Percentiles rank a stretch among this genome's conserved stretches.
phyloP scores from a whole-genome alignment of 2,329 filamentous ascomycete genomes.

The Hirsutella rhossiliensis region DNA sequence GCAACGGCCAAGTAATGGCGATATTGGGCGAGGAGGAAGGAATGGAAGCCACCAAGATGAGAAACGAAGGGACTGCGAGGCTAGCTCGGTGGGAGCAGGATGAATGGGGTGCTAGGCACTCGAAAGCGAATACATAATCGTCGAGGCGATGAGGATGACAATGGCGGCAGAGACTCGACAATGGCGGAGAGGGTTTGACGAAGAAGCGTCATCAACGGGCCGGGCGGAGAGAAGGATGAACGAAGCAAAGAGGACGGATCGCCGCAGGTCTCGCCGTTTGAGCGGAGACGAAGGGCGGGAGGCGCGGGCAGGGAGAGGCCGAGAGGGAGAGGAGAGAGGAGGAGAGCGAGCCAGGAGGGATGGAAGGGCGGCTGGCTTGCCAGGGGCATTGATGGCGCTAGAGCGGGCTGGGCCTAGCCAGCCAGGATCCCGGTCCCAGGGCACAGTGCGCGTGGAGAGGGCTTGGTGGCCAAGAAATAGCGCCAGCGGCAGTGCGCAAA shows the following conservation, averaged over 20 bases:
- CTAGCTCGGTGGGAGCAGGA: slow-evolving; percentile 8
- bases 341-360: not conserved
- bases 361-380: not conserved
- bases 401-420: slow-evolving; percentile 2
- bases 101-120: slow-evolving; percentile 8
- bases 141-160: slow-evolving; percentile 8
- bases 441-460: slow-evolving; percentile 5
- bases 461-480: not conserved
- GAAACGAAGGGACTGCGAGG: slow-evolving; percentile 12
- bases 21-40: slow-evolving; percentile 4
- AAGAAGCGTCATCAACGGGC: not conserved
- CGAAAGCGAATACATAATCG: slow-evolving; percentile 23
- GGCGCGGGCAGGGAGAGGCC: not conserved
- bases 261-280: slow-evolving; percentile 7
- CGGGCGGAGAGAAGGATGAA: slow-evolving; percentile 2
- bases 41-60: slow-evolving; percentile 11
- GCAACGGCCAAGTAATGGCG: not conserved
- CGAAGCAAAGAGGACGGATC: slow-evolving; percentile 5
- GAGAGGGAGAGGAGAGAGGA: slow-evolving; percentile 1
- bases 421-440: not conserved
- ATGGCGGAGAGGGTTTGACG: not conserved
- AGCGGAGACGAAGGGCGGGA: slow-evolving; percentile 3
- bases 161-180: not conserved
- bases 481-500: not conserved
- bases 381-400: slow-evolving; percentile 4